Conservation (phyloP, 1,139 yeast species). For the Yamadazyma trypodendri region DNA sequence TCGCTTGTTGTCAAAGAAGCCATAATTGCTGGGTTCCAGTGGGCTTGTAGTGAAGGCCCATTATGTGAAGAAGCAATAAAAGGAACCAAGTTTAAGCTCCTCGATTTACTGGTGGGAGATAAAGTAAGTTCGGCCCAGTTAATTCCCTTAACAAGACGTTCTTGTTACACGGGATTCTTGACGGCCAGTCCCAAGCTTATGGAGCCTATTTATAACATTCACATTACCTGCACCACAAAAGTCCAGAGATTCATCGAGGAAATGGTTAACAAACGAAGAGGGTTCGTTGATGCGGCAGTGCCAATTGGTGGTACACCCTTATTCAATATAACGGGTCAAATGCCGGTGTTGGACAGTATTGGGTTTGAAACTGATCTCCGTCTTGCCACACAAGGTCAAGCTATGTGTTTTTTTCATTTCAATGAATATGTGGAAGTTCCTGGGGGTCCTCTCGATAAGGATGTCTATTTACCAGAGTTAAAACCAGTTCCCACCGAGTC, state of each 20-base stretch:
- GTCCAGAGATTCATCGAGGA: constrained; percentile 47
- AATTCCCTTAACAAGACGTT: constrained; percentile 79
- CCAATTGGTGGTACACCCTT: constrained; percentile 79
- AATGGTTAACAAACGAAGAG: constrained; percentile 63
- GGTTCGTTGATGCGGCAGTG: constrained; percentile 43
- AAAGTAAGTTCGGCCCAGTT: constrained; percentile 69
- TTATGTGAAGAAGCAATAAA: constrained; percentile 81
- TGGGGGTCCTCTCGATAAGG: constrained; percentile 83
- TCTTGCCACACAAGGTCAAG: constrained; percentile 74
- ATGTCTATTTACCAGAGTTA: constrained; percentile 62
- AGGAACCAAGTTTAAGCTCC: constrained; percentile 67
- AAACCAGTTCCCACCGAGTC: constrained; percentile 71
- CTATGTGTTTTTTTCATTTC: constrained; percentile 66
- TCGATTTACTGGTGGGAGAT: constrained; percentile 60
- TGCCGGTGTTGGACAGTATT: constrained; percentile 88
- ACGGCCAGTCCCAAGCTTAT: constrained; percentile 76
- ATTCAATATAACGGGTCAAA: constrained; percentile 55
- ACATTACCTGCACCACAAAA: constrained; percentile 53
- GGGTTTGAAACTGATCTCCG: constrained; percentile 89
- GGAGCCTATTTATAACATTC: constrained; percentile 79
- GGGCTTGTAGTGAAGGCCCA: constrained; percentile 89
- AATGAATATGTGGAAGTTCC: constrained; percentile 78
- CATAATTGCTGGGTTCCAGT: constrained; percentile 73
- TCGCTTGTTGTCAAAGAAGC: constrained; percentile 54
- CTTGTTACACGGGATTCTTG: constrained; percentile 79